Conservation (phyloP, 1,139 yeast species). For the Pichia sp. region DNA sequence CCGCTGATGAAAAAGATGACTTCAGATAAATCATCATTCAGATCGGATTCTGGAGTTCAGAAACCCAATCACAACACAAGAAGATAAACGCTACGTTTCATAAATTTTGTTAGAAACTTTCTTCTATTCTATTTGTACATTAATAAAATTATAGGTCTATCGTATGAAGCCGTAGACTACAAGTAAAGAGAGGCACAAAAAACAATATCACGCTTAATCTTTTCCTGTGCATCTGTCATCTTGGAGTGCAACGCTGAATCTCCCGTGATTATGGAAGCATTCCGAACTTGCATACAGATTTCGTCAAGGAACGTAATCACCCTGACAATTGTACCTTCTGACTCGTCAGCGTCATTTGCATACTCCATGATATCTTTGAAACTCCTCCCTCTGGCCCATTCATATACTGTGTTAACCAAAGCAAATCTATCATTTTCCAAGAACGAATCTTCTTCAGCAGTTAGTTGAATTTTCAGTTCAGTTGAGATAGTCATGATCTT, state of each 20-base stretch:
- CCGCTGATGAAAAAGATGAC: conserved; percentile 27
- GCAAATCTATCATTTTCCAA: conserved; percentile 83
- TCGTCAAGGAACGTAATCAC: conserved; percentile 93
- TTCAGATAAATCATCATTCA: neutral
- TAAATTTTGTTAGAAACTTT: neutral
- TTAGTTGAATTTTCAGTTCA: conserved; percentile 66
- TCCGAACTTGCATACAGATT: conserved; percentile 89
- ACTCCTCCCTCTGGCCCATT: conserved; percentile 95
- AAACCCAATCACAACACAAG: conserved; percentile 9
- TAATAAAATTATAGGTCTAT: neutral
- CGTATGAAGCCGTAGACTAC: conserved; percentile 1
- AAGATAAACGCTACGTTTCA: neutral
- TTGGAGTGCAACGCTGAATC: conserved; percentile 82
- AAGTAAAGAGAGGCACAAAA: conserved; percentile 93
- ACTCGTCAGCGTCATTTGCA: conserved; percentile 45
- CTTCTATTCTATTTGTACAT: neutral
- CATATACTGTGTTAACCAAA: conserved; percentile 87
- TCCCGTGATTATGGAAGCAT: conserved; percentile 92
- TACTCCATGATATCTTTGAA: conserved; percentile 87
- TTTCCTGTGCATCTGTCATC: conserved; percentile 90
- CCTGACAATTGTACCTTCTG: conserved; percentile 97
- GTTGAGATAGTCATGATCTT: conserved; percentile 59
- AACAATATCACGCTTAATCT: conserved; percentile 92
- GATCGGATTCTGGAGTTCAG: conserved; percentile 11
- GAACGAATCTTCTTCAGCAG: conserved; percentile 83